These are phyloP conservation scores for Lactuca sativa DNA, from an alignment of 129 eudicot genomes.

Conservation along the genomic window DNA sequence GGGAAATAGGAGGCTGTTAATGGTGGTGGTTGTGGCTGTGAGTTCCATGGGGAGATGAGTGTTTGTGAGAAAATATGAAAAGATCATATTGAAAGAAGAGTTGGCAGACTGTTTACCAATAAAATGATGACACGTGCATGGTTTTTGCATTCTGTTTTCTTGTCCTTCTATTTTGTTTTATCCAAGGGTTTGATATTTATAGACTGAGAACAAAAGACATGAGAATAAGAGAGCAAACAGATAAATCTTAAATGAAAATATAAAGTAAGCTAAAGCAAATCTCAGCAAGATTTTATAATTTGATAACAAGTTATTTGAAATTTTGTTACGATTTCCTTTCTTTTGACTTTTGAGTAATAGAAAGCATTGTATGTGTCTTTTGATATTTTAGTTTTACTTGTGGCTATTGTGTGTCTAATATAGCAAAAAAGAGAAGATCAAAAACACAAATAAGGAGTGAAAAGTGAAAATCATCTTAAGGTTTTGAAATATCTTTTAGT, in stretches of 20 bases:
- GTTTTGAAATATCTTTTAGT: no score
- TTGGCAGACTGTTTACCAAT: constrained; percentile 32
- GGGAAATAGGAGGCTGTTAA: constrained; percentile 32
- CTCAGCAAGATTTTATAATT: neutral
- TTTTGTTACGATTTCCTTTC: no score
- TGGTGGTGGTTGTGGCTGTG: constrained; percentile 34
- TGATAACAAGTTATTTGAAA: neutral
- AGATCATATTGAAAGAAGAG: constrained; percentile 32
- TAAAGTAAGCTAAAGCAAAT: neutral
- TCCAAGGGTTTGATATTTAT: constrained; percentile 17
- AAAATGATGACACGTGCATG: constrained; percentile 34
- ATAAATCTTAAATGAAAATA: neutral
- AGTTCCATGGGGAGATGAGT: constrained; percentile 50
- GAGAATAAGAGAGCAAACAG: neutral
- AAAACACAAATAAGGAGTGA: neutral
- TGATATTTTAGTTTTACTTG: neutral
- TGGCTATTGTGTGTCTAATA: neutral
- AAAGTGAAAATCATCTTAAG: no score
- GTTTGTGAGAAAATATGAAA: constrained; percentile 26
- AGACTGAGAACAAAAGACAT: neutral
- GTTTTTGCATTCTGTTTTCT: neutral
- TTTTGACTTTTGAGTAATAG: no score
- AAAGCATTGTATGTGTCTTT: neutral
- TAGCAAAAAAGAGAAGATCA: neutral
- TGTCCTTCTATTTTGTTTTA: neutral